Evolutionary conservation across 1,139 yeast genomes (phyloP).

Genomic region (Yamadazyma taylorii): DNA sequence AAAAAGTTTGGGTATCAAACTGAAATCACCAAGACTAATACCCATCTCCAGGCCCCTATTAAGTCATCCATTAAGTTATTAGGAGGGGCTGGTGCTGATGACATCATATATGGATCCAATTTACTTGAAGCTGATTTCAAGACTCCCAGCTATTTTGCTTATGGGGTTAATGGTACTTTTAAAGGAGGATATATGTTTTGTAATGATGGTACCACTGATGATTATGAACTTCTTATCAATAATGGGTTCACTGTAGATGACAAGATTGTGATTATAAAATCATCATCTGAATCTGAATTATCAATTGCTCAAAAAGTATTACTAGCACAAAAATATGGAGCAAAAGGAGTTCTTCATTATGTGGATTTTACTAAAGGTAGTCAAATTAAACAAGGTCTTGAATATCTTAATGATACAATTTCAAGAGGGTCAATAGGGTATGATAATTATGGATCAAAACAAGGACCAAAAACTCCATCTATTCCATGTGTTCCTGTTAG

Average conservation of each 20-base stretch:
- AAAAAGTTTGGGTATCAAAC: conserved; percentile 29
- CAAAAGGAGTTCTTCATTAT: conserved; percentile 30
- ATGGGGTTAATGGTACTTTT: conserved; percentile 30
- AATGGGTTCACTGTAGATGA: conserved; percentile 22
- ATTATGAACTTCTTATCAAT: conserved; percentile 24
- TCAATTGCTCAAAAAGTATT: conserved; percentile 27
- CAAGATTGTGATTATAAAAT: conserved; percentile 34
- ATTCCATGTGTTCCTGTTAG: conserved; percentile 43
- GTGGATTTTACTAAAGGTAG: too few relatives aligned
- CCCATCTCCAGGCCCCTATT: conserved; percentile 25
- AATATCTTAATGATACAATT: conserved; percentile 17
- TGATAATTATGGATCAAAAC: conserved; percentile 10
- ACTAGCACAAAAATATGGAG: conserved; percentile 31
- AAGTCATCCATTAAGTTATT: conserved; percentile 24
- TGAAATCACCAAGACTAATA: conserved; percentile 19
- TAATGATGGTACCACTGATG: conserved; percentile 32
- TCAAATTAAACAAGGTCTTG: conserved; percentile 9
- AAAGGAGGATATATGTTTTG: conserved; percentile 29
- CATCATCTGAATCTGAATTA: conserved; percentile 14
- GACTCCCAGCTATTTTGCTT: conserved; percentile 41
- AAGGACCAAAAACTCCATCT: conserved; percentile 13
- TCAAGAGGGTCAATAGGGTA: conserved; percentile 23
- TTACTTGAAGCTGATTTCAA: conserved; percentile 26
- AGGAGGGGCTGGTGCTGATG: conserved; percentile 24
- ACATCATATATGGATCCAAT: conserved; percentile 26